A percentile compares a stretch with the other conserved stretches of the same genome.
These are phyloP conservation scores for Podaxis sp. DNA, from an alignment of 768 basidiomycete species.

Conservation along the genomic window DNA sequence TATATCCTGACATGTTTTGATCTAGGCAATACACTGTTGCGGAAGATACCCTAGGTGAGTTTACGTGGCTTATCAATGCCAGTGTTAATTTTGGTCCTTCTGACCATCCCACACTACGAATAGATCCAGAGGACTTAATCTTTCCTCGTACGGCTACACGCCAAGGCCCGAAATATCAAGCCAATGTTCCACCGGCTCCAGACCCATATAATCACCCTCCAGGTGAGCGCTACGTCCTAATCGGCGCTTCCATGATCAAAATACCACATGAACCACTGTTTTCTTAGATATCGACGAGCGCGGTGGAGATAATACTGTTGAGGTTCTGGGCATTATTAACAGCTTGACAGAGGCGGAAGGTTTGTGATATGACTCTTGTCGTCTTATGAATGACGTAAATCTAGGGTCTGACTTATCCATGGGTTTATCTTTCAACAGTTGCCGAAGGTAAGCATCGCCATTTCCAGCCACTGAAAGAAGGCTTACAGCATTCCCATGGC, in stretches of 20 bases:
- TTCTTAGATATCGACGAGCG: conserved; percentile 57
- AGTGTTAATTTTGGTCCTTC: not conserved
- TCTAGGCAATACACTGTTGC: conserved; percentile 84
- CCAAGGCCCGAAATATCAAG: conserved; percentile 87
- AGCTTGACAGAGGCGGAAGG: conserved; percentile 67
- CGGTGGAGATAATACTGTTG: conserved; percentile 70
- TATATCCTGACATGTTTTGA: conserved; percentile 11
- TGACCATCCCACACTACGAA: conserved; percentile 22
- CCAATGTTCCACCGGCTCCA: conserved; percentile 47
- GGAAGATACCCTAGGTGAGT: conserved; percentile 84
- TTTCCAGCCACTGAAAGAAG: not conserved
- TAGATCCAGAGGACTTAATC: conserved; percentile 96
- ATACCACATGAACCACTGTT: conserved; percentile 14
- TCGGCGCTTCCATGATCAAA: not conserved
- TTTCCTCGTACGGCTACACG: conserved; percentile 92
- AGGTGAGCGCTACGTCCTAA: conserved; percentile 27
- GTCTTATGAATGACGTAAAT: conserved; percentile 19
- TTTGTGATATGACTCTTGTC: conserved; percentile 34
- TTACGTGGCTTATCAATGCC: not conserved
- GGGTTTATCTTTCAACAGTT: conserved; percentile 33
- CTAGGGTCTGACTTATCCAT: conserved; percentile 20
- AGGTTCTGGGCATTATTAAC: conserved; percentile 65
- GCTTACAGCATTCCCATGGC: conserved; percentile 1
- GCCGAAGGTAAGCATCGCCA: conserved; percentile 47
- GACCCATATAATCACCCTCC: conserved; percentile 37